These are phyloP conservation scores for Arthromyces matolae DNA, from an alignment of 768 basidiomycete genomes.

Conservation along the genomic window DNA sequence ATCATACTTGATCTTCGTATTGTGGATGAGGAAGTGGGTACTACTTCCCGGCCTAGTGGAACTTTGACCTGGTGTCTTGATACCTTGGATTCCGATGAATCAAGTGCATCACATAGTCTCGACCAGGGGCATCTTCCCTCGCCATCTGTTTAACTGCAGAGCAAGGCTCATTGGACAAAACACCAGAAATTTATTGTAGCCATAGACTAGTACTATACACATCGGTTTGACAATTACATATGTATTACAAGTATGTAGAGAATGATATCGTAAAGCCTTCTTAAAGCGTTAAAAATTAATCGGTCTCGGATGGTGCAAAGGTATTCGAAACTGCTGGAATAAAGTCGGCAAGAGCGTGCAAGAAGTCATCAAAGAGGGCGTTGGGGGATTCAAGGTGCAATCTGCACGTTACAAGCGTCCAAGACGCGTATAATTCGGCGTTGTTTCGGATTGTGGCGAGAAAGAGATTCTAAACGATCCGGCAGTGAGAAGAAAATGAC, in stretches of 20 bases:
- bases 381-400: constrained; percentile 2
- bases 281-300: no score
- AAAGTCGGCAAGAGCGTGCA: constrained; percentile 7
- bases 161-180: no score
- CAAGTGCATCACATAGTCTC: no score
- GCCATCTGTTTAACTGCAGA: no score
- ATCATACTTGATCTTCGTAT: constrained; percentile 5
- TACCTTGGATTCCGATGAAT: constrained; percentile 6
- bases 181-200: no score
- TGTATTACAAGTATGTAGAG: no score
- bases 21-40: not conserved
- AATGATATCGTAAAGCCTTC: no score
- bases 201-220: no score
- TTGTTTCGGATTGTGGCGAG: constrained; percentile 3
- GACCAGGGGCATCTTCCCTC: no score
- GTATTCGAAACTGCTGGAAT: constrained; percentile 12
- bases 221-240: no score
- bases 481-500: not conserved
- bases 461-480: constrained; percentile 10
- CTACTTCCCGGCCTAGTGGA: no score
- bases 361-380: constrained; percentile 3
- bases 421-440: constrained; percentile 4
- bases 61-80: constrained; percentile 12
- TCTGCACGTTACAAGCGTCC: constrained; percentile 11
- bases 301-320: no score